A percentile compares a stretch with the other conserved stretches of the same genome.
phyloP scores from a whole-genome alignment of 2,329 filamentous ascomycete species.

The Colletotrichum sp. region DNA sequence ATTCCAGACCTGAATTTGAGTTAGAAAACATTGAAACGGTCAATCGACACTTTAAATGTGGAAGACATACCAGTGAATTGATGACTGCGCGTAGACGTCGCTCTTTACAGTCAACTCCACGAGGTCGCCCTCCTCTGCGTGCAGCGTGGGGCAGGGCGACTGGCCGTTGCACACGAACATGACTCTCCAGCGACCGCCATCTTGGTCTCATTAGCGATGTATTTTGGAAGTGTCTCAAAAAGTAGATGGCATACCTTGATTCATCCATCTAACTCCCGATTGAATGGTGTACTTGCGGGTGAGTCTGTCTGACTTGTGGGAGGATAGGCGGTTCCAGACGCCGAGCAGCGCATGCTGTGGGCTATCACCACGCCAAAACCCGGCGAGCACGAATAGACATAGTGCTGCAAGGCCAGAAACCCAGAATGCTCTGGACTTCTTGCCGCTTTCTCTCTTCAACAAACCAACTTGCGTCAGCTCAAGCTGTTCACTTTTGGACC shows the following conservation, averaged over 20 bases:
- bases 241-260: neutral
- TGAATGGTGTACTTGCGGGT: neutral
- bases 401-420: neutral
- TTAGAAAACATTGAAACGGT: neutral
- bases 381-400: neutral
- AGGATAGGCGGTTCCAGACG: neutral
- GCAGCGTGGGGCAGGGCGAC: slow-evolving; percentile 10
- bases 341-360: neutral
- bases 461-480: neutral
- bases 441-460: neutral
- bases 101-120: slow-evolving; percentile 7
- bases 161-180: slow-evolving; percentile 14
- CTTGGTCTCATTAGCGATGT: neutral
- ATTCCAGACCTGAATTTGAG: slow-evolving; percentile 3
- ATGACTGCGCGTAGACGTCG: slow-evolving; percentile 3
- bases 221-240: too few species aligned
- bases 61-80: neutral
- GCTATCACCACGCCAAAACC: neutral
- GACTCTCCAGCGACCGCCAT: slow-evolving; percentile 15
- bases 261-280: slow-evolving; percentile 12
- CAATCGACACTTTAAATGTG: neutral
- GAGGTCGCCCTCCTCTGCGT: slow-evolving; percentile 5
- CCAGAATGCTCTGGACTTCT: neutral
- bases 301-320: neutral
- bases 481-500: neutral